Base-by-base conservation (phyloP, 495 filamentous ascomycete species). In the Aspergillus wentii region DNA sequence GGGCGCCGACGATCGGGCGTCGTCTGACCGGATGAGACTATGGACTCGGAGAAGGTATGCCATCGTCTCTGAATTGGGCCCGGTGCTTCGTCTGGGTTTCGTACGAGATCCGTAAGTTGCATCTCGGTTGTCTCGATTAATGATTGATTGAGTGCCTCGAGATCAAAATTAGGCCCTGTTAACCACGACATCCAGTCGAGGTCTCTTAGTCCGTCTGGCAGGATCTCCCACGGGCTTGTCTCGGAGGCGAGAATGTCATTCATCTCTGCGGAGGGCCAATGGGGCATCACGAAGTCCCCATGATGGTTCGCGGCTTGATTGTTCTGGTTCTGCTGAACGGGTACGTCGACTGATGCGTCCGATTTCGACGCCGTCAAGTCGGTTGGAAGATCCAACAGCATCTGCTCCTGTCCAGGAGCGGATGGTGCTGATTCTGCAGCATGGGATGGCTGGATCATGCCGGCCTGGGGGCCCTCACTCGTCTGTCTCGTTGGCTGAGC, bases 1-100 rank as follows among this genome's bases (percentile, higher is more conserved):
- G n/a, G n/a, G n/a, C n/a, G n/a, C n/a, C n/a, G n/a, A n/a, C n/a
- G n/a, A 36, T 25, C 33, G n/a, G 33, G 17, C 6, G 33, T 47
- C 20, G 38, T n/a, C n/a, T n/a, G 40, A 2, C 43, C 39, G 1
- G 38, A 46, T 1, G 23, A 40, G 7, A 15, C 17, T 11, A 36
- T 36, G 1, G 31, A 14, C 18, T 46, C 38, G n/a, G 29, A 46
- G 19, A 35, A 51, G 18, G 47, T 51, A 23, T 51, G 47, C 47
- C 47, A 51, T 34, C 38, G 41, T 23, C 17, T 46, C 23, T 46
- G 38, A 33, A 43, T 21, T 13, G 33, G 45, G 4, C 9, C 9
- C 14, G 39, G 35, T 3, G 21, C 21, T 40, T 26, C 9, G 35
- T 27, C 11, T 23, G 35, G 22, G 21, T 9, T 8, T 38, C 14